Evolutionary conservation across 192 early-diverging fungal species (phyloP).

Genomic region (Paraglomus brasilianum): DNA sequence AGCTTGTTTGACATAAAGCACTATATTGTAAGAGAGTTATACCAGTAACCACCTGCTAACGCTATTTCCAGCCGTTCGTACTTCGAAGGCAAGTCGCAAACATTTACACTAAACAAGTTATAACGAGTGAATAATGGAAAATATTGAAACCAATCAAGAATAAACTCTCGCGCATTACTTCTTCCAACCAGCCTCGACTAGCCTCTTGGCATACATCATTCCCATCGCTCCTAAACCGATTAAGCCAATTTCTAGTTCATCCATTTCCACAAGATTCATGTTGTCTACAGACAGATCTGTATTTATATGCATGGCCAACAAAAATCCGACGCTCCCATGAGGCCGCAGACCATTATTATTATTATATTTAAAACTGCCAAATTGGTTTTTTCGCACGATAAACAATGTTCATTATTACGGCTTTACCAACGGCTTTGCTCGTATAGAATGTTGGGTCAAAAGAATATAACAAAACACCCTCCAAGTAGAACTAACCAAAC

Average conservation of each 20-base stretch:
- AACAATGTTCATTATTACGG: too few relatives aligned
- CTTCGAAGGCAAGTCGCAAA: slow-evolving; percentile 82
- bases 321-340: too few relatives aligned
- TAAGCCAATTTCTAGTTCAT: slow-evolving; percentile 75
- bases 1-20: background rate
- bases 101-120: slow-evolving; percentile 60
- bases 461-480: too few relatives aligned
- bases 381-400: too few relatives aligned
- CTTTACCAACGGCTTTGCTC: too few relatives aligned
- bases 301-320: too few relatives aligned
- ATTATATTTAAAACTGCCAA: too few relatives aligned
- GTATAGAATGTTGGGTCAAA: too few relatives aligned
- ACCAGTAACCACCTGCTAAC: slow-evolving; percentile 48
- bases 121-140: background rate
- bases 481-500: too few relatives aligned
- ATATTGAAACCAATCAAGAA: background rate
- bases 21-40: slow-evolving; percentile 27
- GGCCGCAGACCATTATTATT: too few relatives aligned
- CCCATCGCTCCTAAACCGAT: slow-evolving; percentile 98
- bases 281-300: background rate
- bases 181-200: slow-evolving; percentile 79
- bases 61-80: slow-evolving; percentile 67
- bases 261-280: slow-evolving; percentile 49
- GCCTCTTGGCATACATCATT: slow-evolving; percentile 74
- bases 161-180: slow-evolving; percentile 38